A percentile compares a stretch with the other conserved stretches of the same genome.
phyloP scores from a whole-genome alignment of 2,329 filamentous ascomycete species.

The Lojkania enalia region DNA sequence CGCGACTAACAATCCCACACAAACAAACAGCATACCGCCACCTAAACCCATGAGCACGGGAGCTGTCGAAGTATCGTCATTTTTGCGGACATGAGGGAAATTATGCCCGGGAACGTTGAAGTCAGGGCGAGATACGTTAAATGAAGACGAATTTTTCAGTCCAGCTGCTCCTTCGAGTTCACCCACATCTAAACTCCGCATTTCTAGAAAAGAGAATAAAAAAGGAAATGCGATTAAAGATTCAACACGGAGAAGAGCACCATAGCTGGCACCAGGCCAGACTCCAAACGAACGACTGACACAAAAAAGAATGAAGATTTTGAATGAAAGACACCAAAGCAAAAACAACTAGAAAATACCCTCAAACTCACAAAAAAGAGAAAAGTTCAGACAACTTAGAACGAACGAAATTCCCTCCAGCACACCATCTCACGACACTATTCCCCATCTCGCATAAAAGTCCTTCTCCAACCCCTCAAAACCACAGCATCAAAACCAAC shows the following conservation, averaged over 20 bases:
- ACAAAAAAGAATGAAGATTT: neutral
- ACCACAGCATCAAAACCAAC: neutral
- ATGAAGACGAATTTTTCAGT: neutral
- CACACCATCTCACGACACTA: neutral
- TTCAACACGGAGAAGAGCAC: no score
- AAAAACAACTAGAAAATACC: constrained; percentile 1
- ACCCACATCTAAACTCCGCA: neutral
- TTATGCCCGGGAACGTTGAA: constrained; percentile 1
- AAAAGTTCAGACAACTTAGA: neutral
- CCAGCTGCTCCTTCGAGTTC: neutral
- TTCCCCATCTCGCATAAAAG: neutral
- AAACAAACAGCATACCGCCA: constrained; percentile 22
- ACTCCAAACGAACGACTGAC: neutral
- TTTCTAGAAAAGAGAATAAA: neutral
- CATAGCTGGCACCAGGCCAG: no score
- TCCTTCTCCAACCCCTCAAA: neutral
- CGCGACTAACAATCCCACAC: constrained; percentile 20
- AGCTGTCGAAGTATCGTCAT: constrained; percentile 17
- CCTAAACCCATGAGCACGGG: constrained; percentile 28
- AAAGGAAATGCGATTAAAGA: constrained; percentile 1
- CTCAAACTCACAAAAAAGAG: constrained; percentile 1
- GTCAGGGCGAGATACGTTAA: neutral
- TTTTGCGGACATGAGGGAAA: neutral
- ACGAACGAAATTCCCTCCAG: neutral
- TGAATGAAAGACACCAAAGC: neutral